Evolutionary conservation across 768 basidiomycete genomes (phyloP).

Genomic region (Lepiota subincarnata): DNA sequence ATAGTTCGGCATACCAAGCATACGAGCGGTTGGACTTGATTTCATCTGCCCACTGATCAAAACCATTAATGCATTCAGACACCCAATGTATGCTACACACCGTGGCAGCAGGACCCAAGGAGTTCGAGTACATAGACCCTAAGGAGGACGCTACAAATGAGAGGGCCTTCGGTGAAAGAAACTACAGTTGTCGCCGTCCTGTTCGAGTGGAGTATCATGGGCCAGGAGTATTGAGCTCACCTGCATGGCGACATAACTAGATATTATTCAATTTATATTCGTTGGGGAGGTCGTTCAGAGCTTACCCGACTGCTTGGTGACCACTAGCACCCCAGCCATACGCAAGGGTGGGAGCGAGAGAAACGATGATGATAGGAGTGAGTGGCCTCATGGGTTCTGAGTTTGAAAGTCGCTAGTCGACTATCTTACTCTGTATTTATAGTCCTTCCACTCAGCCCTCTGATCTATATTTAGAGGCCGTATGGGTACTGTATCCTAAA

Average conservation of each 20-base stretch:
- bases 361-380: conserved; percentile 1
- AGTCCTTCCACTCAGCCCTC: no score
- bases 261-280: not conserved
- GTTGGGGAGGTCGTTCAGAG: not conserved
- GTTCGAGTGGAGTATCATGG: not conserved
- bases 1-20: not conserved
- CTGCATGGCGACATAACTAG: conserved; percentile 39
- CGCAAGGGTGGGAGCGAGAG: conserved; percentile 16
- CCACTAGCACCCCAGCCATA: conserved; percentile 40
- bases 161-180: conserved; percentile 44
- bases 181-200: conserved; percentile 26
- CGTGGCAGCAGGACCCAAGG: conserved; percentile 46
- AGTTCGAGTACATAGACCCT: conserved; percentile 36
- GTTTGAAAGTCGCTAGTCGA: no score
- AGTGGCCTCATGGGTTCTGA: not conserved
- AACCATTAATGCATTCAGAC: not conserved
- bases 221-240: conserved; percentile 15
- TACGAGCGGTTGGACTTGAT: conserved; percentile 30
- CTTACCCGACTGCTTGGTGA: conserved; percentile 41
- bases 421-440: no score
- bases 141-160: conserved; percentile 43
- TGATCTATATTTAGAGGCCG: not conserved
- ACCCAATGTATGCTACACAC: conserved; percentile 22
- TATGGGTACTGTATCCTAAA: not conserved
- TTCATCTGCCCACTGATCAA: conserved; percentile 46